Conservation (phyloP, 2,329 filamentous ascomycete species). For the Coccinonectria pachysandricola region DNA sequence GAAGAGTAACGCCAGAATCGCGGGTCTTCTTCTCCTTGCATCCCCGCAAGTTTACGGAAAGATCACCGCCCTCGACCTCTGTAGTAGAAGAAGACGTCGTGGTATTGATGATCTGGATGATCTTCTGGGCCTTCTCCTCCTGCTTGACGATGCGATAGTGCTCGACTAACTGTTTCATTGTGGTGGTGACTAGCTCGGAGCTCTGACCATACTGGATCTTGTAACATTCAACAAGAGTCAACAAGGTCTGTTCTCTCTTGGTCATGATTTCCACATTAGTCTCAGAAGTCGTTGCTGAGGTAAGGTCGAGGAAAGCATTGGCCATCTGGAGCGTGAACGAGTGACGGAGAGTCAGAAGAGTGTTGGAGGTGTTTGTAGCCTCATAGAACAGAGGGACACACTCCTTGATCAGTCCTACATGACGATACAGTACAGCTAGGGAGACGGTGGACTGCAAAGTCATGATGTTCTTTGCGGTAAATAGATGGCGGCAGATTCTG, state of each 20-base stretch:
- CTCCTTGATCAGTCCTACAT: constrained; percentile 5
- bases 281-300: neutral
- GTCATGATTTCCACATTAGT: neutral
- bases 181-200: constrained; percentile 5
- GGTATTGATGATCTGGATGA: constrained; percentile 8
- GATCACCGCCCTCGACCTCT: constrained; percentile 2
- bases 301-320: neutral
- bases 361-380: neutral
- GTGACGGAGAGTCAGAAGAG: neutral
- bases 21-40: neutral
- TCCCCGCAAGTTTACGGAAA: neutral
- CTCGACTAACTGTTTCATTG: constrained; percentile 4
- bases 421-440: constrained; percentile 5
- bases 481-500: constrained; percentile 20
- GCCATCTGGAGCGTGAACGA: neutral
- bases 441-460: constrained; percentile 12
- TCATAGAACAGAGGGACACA: neutral
- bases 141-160: constrained; percentile 6
- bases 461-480: constrained; percentile 12
- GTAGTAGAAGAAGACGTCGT: constrained; percentile 11
- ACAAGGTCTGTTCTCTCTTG: constrained; percentile 1
- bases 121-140: constrained; percentile 7
- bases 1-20: constrained; percentile 17
- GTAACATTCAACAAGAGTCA: constrained; percentile 8
- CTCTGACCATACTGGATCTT: constrained; percentile 8